Base-by-base conservation (phyloP, 148 eudicot species). In the Rhododendron griersonianum region DNA sequence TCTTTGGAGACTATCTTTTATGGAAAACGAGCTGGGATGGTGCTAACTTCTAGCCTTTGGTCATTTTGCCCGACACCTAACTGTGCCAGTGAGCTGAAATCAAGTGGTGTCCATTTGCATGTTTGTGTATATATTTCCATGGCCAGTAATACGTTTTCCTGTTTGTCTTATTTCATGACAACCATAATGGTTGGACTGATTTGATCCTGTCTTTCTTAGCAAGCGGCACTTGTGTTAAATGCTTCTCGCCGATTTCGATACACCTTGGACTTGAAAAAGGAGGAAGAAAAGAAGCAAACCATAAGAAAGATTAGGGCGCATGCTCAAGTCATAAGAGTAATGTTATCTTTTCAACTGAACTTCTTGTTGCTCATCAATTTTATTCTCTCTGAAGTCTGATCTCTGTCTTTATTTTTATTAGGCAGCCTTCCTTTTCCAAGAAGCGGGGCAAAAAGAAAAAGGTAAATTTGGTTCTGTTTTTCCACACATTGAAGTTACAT, bases 151-250 rank as follows among this genome's bases (percentile, higher is more conserved):
- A 16, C 0, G 0, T 48, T 63, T 3, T 41, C 71, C 1, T 25
- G 55, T 82, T 61, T 59, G 53, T 41, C 75, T 61, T 47, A 16
- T n/a, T 15, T 76, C 15, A 84, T 41, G 33, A 23, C n/a, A 55
- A 18, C 51, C 8, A 33, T 44, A 63, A 67, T 48, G 33, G 57
- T 84, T 81, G 81, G 67, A 81, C 81, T 91, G 83, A 82, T 65
- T 63, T 19, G 73, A 53, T 87, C 19, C 45, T 77, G 2, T 88
- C 69, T 87, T 33, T 45, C 87, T 74, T 87, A 96, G 99, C 98
- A 96, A 96, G 99, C 99, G 28, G 99, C 99, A 50, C 99, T 96
- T 83, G 99, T 95, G 83, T 87, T 96, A 74, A 96, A 96, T 96
- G 99, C 98, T 67, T 93, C 98, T 77, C 93, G 99, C 75, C 91